phyloP scores from a whole-genome alignment of 768 basidiomycete species.

The Pholiota molesta region DNA sequence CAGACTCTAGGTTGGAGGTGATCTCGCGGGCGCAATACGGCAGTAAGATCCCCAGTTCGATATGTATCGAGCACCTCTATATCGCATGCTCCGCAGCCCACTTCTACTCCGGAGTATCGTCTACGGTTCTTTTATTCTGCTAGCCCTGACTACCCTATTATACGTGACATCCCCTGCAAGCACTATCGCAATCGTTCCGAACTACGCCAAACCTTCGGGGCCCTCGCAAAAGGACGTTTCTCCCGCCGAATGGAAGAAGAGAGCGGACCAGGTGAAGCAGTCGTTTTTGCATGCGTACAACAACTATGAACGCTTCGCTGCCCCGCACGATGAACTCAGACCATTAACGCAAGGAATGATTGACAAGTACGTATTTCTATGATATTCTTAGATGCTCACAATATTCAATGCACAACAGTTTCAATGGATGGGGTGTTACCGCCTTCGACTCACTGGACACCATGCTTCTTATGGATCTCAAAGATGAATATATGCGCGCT shows the following conservation, averaged over 20 bases:
- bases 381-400: neutral
- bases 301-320: constrained; percentile 64
- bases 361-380: constrained; percentile 49
- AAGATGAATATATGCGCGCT: constrained; percentile 70
- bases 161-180: constrained; percentile 16
- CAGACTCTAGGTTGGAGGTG: too few relatives aligned
- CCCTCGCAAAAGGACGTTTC: neutral
- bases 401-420: constrained; percentile 39
- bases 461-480: constrained; percentile 78
- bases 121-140: constrained; percentile 29
- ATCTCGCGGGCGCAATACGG: too few relatives aligned
- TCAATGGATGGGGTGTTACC: constrained; percentile 82
- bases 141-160: constrained; percentile 32
- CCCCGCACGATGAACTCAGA: constrained; percentile 63
- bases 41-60: neutral
- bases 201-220: constrained; percentile 8
- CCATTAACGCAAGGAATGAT: constrained; percentile 50
- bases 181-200: constrained; percentile 15
- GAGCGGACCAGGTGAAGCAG: constrained; percentile 57
- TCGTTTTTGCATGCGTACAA: constrained; percentile 72
- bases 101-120: constrained; percentile 32
- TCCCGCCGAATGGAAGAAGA: constrained; percentile 45
- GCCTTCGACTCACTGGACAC: constrained; percentile 86
- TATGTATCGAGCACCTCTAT: neutral
- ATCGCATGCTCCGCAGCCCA: constrained; percentile 25